Percentiles rank a stretch among this genome's conserved stretches.
These are phyloP conservation scores for Pythium coloratum DNA, from an alignment of 352 stramenopile species.

Conservation along the genomic window DNA sequence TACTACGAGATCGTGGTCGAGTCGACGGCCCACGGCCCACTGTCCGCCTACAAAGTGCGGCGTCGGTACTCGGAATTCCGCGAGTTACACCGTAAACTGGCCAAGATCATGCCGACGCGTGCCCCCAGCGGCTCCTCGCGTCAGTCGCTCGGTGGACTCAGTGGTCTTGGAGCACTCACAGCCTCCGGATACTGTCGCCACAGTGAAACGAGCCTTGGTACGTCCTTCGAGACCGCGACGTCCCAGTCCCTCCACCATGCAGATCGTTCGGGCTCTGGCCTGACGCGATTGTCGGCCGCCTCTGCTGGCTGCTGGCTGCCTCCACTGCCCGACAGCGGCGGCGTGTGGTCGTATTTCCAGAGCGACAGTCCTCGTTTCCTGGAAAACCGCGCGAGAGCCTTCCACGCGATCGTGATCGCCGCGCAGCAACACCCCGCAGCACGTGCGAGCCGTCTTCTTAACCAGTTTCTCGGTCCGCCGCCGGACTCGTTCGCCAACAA, in stretches of 20 bases:
- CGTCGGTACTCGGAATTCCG: constrained; percentile 77
- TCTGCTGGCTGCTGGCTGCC: constrained; percentile 31
- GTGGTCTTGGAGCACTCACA: not conserved
- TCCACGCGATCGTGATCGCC: constrained; percentile 62
- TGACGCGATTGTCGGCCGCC: constrained; percentile 3
- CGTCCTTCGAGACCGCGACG: not conserved
- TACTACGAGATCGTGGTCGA: constrained; percentile 83
- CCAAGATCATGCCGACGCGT: constrained; percentile 47
- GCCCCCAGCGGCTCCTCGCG: constrained; percentile 17
- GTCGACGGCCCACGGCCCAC: constrained; percentile 55
- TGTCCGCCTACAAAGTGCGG: constrained; percentile 78
- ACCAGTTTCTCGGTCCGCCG: constrained; percentile 68
- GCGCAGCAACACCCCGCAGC: constrained; percentile 49
- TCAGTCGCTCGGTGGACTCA: not conserved
- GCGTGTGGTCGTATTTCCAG: constrained; percentile 72
- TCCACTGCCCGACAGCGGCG: constrained; percentile 65
- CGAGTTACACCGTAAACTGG: constrained; percentile 51
- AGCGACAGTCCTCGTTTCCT: constrained; percentile 63
- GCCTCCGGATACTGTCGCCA: not conserved
- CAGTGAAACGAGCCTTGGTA: not conserved
- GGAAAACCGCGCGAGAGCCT: constrained; percentile 60
- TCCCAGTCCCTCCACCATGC: constrained; percentile 14
- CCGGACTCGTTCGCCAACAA: constrained; percentile 65
- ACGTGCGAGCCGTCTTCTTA: constrained; percentile 55
- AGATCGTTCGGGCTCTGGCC: not conserved